These are phyloP conservation scores for Yarrowia sp. DNA, from an alignment of 805 yeast species.

Conservation along the genomic window DNA sequence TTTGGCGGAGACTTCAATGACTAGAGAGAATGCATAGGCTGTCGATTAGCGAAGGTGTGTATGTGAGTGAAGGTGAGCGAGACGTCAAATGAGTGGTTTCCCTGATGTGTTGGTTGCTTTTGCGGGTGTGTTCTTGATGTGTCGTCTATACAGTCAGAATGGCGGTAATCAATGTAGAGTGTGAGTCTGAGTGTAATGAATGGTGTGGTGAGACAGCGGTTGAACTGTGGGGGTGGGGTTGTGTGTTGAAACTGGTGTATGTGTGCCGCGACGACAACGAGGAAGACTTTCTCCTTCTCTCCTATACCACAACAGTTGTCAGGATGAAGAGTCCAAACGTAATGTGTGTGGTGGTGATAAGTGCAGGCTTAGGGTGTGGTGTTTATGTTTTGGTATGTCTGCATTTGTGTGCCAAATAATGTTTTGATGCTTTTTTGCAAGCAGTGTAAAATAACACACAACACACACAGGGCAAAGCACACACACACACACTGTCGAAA, in stretches of 20 bases:
- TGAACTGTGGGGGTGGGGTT: not conserved
- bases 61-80: too few relatives aligned
- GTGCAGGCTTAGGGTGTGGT: slow-evolving; percentile 32
- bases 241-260: not conserved
- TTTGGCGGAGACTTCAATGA: slow-evolving; percentile 16
- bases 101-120: not conserved
- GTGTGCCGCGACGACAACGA: slow-evolving; percentile 3
- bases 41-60: slow-evolving; percentile 6
- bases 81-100: too few relatives aligned
- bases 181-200: not conserved
- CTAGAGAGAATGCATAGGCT: slow-evolving; percentile 33
- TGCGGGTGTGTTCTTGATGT: not conserved
- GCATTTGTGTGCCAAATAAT: slow-evolving; percentile 39
- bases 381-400: slow-evolving; percentile 40
- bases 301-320: slow-evolving; percentile 21
- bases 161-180: not conserved
- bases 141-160: slow-evolving; percentile 8
- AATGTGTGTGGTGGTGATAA: slow-evolving; percentile 35
- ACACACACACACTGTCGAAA: not conserved
- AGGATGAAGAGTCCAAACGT: slow-evolving; percentile 36
- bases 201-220: not conserved
- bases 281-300: slow-evolving; percentile 15
- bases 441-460: slow-evolving; percentile 28
- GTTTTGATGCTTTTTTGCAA: slow-evolving; percentile 32
- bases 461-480: slow-evolving; percentile 19